Evolutionary conservation across 2,329 filamentous ascomycete genomes (phyloP), one percentile per base, ranked within the genome.

Genomic region (Pseudopithomyces chartarum): DNA sequence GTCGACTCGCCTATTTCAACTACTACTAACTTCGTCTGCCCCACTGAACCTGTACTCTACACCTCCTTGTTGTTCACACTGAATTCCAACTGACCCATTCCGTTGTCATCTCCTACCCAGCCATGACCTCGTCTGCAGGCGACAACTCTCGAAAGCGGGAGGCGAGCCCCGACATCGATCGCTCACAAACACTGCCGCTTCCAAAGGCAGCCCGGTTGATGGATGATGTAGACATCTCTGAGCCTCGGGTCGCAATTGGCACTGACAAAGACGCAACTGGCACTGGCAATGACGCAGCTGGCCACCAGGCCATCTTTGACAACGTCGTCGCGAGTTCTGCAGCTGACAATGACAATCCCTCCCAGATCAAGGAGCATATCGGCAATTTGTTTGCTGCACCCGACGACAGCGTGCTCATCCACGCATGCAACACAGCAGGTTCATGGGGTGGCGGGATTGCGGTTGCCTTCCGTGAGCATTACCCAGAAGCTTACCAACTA

Each of bases 391-490:
- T 87, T 66, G 66, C 76, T 36, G 82, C 82, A 0, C 83, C 84
- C 0, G 66, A 78, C 33, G 71, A 77, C 51, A 75, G 79, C 20
- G 76, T 84, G 15, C 71, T 87, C 15, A 79, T 86, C 55, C 85
- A 88, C 68, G 84, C 85, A 12, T 87, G 85, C 73, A 88, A 87
- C 68, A 81, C 80, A 49, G 71, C 79, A 58, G 85, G 85, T 6
- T 66, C 65, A 13, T 88, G 85, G 85, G 83, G 84, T 44, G 78
- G 77, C 3, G 85, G 85, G n/a, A 85, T 87, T 52, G 85, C 85
- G 2, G 61, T 65, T 33, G 75, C 71, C 0, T 87, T 87, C 72
- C 79, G 76, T 20, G 56, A 70, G 4, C 70, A 70, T 20, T 87
- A 85, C 56, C 84, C 84, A 0, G 63, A 69, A 0, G 84, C 84